Evolutionary conservation across 495 filamentous ascomycete genomes (phyloP), one percentile per base, ranked within the genome.

Genomic region (Aspergillus indologenus): DNA sequence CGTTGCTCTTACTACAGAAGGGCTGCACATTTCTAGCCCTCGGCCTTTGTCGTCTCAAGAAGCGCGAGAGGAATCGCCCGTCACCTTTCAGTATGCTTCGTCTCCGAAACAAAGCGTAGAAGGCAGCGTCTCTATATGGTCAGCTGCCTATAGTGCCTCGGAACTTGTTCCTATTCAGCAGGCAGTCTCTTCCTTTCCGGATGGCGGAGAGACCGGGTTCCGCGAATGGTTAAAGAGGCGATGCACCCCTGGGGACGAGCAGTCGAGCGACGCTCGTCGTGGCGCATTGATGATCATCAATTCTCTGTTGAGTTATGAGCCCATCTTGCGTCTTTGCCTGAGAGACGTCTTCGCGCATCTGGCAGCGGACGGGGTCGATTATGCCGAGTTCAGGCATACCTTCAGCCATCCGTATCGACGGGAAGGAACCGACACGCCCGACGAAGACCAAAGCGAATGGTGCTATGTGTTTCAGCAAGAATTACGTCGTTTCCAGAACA

Each of bases 261-360:
- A 94, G 61, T 87, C 87, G 15, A 74, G 90, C n/a, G 75, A 88
- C 17, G 17, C 92, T 63, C 84, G 92, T 59, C 85, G 90, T 60
- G 90, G 90, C n/a, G 79, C 96, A 70, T 72, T 75, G 0, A 3
- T 9, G 26, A 78, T 91, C 2, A 75, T 96, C 26, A 80, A 82
- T 23, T 86, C 84, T 6, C 81, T 97, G 23, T 72, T 96, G 18
- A 88, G 84, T 73, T 96, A 97, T 71, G 94, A 98, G 70, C 92
- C 94, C 0, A 91, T 98, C 54, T 92, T 91, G 74, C 86, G 91
- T 22, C 75, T 76, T 23, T 93, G 89, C 63, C 71, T 96, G 60
- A 80, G 77, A 15, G 79, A 82, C 3, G 73, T 96, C 61, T 81
- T 94, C 61, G 72, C 75, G 15, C 76, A 88, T 21, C 70, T 97